These are phyloP conservation scores for Talaromyces thailandensis DNA, from an alignment of 495 filamentous ascomycete species.

Conservation along the genomic window DNA sequence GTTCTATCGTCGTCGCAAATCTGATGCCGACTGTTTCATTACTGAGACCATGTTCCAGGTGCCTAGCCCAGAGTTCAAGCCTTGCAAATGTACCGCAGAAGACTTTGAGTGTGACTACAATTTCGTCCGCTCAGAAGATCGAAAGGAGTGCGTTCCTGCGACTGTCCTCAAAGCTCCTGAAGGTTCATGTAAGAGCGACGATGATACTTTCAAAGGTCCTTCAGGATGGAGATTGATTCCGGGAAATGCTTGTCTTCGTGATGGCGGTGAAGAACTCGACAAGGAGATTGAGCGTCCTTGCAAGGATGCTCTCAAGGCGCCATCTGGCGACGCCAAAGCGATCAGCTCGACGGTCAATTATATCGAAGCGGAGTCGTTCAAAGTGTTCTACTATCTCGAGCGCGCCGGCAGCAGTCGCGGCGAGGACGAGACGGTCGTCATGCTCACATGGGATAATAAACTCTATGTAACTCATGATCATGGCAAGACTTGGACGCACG, in stretches of 20 bases:
- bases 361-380: constrained; percentile 49
- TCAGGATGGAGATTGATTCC: constrained; percentile 91
- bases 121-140: constrained; percentile 57
- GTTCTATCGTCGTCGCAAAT: constrained; percentile 70
- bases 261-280: constrained; percentile 36
- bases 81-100: constrained; percentile 67
- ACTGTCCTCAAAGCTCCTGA: constrained; percentile 41
- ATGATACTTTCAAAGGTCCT: constrained; percentile 66
- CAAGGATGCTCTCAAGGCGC: constrained; percentile 32
- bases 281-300: constrained; percentile 41
- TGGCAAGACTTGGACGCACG: constrained; percentile 72
- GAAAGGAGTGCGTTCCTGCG: constrained; percentile 54
- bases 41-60: constrained; percentile 70
- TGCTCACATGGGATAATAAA: constrained; percentile 55
- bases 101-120: constrained; percentile 97
- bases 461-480: constrained; percentile 72
- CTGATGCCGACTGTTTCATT: constrained; percentile 80
- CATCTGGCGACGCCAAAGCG: constrained; percentile 46
- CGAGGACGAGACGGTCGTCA: constrained; percentile 76
- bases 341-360: constrained; percentile 43
- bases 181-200: constrained; percentile 54
- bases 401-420: constrained; percentile 54
- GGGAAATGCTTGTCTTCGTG: constrained; percentile 73
- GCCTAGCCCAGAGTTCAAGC: constrained; percentile 48
- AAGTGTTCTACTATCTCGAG: constrained; percentile 75